Conservation (phyloP, 495 filamentous ascomycete genomes). For the Bacidia gigantensis region DNA sequence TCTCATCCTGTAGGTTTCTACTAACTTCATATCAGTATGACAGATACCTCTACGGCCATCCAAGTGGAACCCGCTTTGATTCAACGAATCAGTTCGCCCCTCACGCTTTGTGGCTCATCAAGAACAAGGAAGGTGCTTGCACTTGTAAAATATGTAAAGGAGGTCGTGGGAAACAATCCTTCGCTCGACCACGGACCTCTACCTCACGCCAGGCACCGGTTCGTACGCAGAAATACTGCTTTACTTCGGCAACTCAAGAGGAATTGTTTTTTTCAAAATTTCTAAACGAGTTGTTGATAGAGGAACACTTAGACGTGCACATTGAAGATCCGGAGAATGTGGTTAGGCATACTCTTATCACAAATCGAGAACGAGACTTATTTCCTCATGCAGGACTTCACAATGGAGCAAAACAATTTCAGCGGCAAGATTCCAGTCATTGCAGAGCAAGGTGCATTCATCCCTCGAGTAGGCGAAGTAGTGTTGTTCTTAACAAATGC, state of each 20-base stretch:
- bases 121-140: conserved; percentile 17
- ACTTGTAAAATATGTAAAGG: conserved; percentile 6
- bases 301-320: neutral
- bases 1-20: too few species aligned
- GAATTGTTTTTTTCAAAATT: neutral
- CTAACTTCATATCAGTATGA: conserved; percentile 28
- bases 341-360: neutral
- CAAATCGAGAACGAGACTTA: conserved; percentile 30
- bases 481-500: conserved; percentile 37
- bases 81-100: conserved; percentile 41
- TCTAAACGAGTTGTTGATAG: neutral
- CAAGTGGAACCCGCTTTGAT: conserved; percentile 33
- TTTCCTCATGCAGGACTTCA: conserved; percentile 22
- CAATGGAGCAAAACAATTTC: conserved; percentile 21
- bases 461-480: conserved; percentile 43
- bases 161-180: conserved; percentile 17
- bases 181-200: neutral
- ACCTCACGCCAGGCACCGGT: neutral
- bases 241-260: neutral
- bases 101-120: conserved; percentile 46
- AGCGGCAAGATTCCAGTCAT: conserved; percentile 11
- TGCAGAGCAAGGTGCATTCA: conserved; percentile 32
- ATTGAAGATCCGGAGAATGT: neutral
- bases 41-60: conserved; percentile 42
- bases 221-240: neutral